Evolutionary conservation across 768 basidiomycete species (phyloP).

Genomic region (Paxillus rubicundulus): DNA sequence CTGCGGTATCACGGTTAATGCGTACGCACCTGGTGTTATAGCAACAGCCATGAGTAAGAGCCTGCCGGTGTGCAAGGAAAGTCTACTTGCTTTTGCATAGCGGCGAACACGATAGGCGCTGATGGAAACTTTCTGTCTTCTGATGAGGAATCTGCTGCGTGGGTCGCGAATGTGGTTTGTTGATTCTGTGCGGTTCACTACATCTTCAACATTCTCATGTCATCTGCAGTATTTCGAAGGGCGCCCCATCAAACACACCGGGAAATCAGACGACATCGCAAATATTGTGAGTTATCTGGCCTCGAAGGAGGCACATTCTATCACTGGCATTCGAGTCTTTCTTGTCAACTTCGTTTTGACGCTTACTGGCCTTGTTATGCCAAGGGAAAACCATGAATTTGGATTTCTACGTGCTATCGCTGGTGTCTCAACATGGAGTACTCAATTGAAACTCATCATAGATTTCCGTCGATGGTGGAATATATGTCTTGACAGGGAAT

Average conservation of each 20-base stretch:
- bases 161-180: neutral
- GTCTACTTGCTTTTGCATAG: neutral
- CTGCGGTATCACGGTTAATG: slow-evolving; percentile 37
- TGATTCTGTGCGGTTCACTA: too few species aligned
- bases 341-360: neutral
- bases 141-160: neutral
- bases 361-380: neutral
- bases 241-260: slow-evolving; percentile 17
- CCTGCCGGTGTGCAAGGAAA: neutral
- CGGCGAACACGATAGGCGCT: too few species aligned
- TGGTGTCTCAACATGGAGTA: neutral
- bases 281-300: slow-evolving; percentile 32
- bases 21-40: slow-evolving; percentile 36
- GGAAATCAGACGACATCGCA: slow-evolving; percentile 31
- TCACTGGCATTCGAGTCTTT: slow-evolving; percentile 29
- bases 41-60: slow-evolving; percentile 28
- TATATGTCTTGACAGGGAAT: slow-evolving; percentile 5
- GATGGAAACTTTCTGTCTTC: too few species aligned
- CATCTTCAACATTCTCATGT: too few species aligned
- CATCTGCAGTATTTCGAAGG: neutral
- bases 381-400: slow-evolving; percentile 16
- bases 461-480: slow-evolving; percentile 12
- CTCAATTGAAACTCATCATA: too few species aligned
- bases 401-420: neutral
- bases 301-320: too few species aligned